Evolutionary conservation across 1,284 basidiomycete species (phyloP), one percentile per base, ranked within the genome.

Genomic region (Fomitopsis pinicola): DNA sequence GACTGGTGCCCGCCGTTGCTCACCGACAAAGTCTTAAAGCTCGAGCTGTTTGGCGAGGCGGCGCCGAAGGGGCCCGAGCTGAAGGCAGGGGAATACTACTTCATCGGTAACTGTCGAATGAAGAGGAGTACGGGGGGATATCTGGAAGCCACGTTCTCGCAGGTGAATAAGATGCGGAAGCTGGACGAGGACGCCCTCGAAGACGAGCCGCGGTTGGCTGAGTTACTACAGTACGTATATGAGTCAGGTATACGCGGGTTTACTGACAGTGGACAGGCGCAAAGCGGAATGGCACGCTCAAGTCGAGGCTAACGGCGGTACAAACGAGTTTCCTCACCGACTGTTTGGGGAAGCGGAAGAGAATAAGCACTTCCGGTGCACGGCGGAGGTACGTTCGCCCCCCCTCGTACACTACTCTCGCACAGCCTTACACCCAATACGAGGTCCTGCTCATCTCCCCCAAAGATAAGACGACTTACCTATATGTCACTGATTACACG

Each of bases 401-500:
- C 42, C 48, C 3, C 38, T 59, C 6, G 62, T 59, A 17, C 62
- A 59, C 19, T 67, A 46, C 30, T 30, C 30, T 55, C n/a, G 22
- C 55, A 10, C 61, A 83, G 22, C 38, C 59, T 55, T 22, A 58
- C 35, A 8, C 30, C 19, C 17, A 48, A 12, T 12, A 8, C 12
- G 42, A 76, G 88, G 69, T 89, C 35, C 72, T 90, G 5, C 76
- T 80, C 61, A 64, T 76, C 17, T 74, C 71, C 10, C 61, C 72
- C 53, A 73, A 70, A 56, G 67, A 72, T 26, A 73, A 73, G 26
- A 68, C 69, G 52, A 73, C 76, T 0, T 78, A 69, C 58, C 69
- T 88, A 35, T 87, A 81, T 66, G 82, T 87, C 26, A 89, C 88
- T 8, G 89, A 91, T 69, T 91, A 89, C 67, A 87, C 86, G 1